Conservation (phyloP, 164 flowering plant species). For the Cinnamomum micranthum region DNA sequence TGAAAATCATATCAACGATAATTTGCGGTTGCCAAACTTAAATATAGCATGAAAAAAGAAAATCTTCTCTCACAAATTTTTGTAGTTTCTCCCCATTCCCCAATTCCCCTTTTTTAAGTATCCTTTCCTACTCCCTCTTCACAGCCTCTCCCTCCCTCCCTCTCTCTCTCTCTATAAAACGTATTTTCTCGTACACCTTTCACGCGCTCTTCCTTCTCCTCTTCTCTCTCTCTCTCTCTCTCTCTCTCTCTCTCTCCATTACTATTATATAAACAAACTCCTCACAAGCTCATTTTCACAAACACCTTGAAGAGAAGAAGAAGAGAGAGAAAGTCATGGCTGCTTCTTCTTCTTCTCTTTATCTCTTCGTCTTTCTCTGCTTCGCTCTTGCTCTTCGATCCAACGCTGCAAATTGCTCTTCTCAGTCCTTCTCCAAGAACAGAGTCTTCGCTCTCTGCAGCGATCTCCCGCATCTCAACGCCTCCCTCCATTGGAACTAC, state of each 20-base stretch:
- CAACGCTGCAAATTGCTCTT: constrained; percentile 12
- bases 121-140: too few species aligned
- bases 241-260: neutral
- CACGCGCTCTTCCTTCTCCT: neutral
- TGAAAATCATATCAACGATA: too few species aligned
- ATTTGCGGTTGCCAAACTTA: too few species aligned
- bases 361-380: neutral
- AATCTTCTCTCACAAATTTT: too few species aligned
- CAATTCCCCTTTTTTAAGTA: too few species aligned
- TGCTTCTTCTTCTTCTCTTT: neutral
- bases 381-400: neutral
- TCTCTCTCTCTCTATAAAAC: neutral
- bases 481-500: constrained; percentile 30
- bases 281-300: too few species aligned
- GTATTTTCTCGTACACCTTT: too few species aligned
- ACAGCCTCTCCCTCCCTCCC: neutral
- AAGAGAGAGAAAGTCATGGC: neutral
- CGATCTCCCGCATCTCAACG: constrained; percentile 23
- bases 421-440: constrained; percentile 19
- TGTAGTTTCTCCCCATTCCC: too few species aligned
- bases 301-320: too few species aligned
- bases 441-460: constrained; percentile 17
- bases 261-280: neutral
- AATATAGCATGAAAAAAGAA: too few species aligned
- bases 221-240: too few species aligned